Conservation (phyloP, 2,329 filamentous ascomycete species). For the Fusarium veterinarium region DNA sequence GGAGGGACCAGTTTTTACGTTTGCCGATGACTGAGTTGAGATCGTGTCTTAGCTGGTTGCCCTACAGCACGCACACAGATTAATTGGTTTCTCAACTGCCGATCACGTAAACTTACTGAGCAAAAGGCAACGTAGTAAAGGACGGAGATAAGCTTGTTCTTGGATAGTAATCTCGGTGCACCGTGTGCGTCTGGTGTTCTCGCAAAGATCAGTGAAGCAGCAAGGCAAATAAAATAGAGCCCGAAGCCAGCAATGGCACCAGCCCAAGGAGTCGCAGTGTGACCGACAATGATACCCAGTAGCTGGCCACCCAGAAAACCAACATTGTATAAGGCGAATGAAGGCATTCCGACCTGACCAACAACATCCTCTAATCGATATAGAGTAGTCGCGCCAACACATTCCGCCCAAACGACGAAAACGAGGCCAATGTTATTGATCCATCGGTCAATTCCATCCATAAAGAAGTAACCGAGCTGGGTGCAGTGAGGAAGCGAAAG, state of each 20-base stretch:
- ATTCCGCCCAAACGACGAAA: background rate
- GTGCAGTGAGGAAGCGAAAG: background rate
- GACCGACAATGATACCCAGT: background rate
- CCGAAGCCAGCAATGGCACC: background rate
- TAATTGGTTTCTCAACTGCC: accelerated
- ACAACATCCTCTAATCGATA: background rate
- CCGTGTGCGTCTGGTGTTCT: background rate
- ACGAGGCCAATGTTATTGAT: background rate
- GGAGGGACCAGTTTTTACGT: background rate
- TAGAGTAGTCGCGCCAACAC: background rate
- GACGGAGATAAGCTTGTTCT: background rate
- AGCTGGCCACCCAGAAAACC: background rate
- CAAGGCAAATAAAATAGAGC: background rate
- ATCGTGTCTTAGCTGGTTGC: background rate
- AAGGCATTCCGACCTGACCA: background rate
- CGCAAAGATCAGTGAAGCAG: background rate
- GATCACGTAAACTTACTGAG: background rate
- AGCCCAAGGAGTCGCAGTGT: background rate
- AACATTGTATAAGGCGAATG: background rate
- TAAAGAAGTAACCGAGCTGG: background rate
- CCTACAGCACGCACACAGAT: accelerated
- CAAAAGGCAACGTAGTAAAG: background rate
- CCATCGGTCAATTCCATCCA: background rate
- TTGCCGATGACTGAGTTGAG: background rate
- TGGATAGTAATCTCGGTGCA: background rate